Evolutionary conservation across 1,284 basidiomycete species (phyloP), one percentile per base, ranked within the genome.

Genomic region (Golubevia sp.): DNA sequence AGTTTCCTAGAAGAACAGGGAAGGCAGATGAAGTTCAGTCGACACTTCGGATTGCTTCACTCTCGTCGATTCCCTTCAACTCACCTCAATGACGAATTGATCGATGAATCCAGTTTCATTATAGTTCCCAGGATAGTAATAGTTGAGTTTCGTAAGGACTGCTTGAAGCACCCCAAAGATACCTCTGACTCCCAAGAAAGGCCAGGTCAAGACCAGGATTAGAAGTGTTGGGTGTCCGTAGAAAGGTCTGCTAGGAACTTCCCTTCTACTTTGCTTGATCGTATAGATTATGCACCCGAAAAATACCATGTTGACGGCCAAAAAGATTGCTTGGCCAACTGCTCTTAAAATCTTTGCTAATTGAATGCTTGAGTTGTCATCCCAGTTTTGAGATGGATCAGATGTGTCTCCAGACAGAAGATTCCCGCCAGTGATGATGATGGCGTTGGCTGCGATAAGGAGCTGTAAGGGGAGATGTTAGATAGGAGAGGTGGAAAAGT

Each of bases 361-460:
- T 8, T 59, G 24, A 2, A 64, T 25, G 51, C 27, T n/a, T 30
- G 24, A 15, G 27, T 53, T 44, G 11, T 8, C 11, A 18, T 44
- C 38, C 38, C 38, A 44, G 18, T 44, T 44, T 8, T 8, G 11
- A 13, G 11, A 8, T 2, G 18, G 11, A 44, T 44, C 38, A 13
- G 38, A 44, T n/a, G 30, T 18, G 6, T 24, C 53, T 21, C 61
- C 30, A 1, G 49, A 56, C 57, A 61, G 59, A 2, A 62, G 48
- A n/a, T 62, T 62, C 15, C 67, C 67, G 15, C 70, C 64, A 3
- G 55, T 24, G 55, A 72, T 54, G 56, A 72, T 69, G 51, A 70
- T 58, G 2, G 62, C 53, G 26, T 72, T 69, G 20, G 70, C 67
- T 6, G 38, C 61, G 1, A 62, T 44, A 15, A 71, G 58, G 18